Evolutionary conservation across 805 yeast species (phyloP).

Genomic region (Ogataea methanolica): DNA sequence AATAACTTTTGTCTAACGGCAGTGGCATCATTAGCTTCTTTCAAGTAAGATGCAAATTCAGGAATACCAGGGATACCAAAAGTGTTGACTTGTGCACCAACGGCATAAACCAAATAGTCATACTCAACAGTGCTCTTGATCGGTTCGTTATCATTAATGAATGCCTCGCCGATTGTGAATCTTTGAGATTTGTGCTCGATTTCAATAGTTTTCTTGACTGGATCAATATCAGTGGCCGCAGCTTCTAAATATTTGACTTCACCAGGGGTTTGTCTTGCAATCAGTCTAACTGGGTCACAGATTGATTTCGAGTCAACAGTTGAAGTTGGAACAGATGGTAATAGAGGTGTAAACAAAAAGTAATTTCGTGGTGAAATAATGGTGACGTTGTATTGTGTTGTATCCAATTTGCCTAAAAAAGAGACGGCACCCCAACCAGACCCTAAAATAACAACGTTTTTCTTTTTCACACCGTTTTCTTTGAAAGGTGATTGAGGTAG

Average conservation of each 20-base stretch:
- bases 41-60: conserved; percentile 80
- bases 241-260: conserved; percentile 83
- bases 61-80: conserved; percentile 92
- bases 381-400: conserved; percentile 80
- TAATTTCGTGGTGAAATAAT: conserved; percentile 91
- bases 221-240: conserved; percentile 80
- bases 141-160: conserved; percentile 38
- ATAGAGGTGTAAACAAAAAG: conserved; percentile 90
- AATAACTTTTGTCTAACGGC: conserved; percentile 75
- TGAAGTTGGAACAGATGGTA: conserved; percentile 92
- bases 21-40: conserved; percentile 84
- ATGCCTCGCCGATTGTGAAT: conserved; percentile 48
- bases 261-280: conserved; percentile 69
- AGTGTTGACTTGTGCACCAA: conserved; percentile 91
- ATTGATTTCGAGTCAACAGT: conserved; percentile 86
- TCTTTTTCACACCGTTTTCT: conserved; percentile 53
- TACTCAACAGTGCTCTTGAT: conserved; percentile 47
- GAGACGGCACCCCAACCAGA: conserved; percentile 95
- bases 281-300: conserved; percentile 85
- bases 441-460: conserved; percentile 71
- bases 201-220: conserved; percentile 57
- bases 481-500: conserved; percentile 45
- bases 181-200: conserved; percentile 51
- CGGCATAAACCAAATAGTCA: conserved; percentile 85
- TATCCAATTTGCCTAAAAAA: conserved; percentile 75